These are phyloP conservation scores for Teratosphaeriaceae sp. DNA, from an alignment of 2,329 filamentous ascomycete species.

Conservation along the genomic window DNA sequence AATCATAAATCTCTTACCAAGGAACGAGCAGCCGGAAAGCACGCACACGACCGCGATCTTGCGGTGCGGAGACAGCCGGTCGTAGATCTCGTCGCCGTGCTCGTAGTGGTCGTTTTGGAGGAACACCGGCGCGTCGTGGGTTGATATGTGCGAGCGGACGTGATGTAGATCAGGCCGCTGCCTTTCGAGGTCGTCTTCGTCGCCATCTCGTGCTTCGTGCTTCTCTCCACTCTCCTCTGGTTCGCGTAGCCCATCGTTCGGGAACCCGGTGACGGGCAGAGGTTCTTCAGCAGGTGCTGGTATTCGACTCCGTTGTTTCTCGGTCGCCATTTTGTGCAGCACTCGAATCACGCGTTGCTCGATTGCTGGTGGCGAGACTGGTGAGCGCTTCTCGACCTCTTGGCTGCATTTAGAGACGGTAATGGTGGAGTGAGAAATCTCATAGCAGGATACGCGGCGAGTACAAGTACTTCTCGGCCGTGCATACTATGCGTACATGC, in stretches of 20 bases:
- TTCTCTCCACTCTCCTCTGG: slow-evolving; percentile 1
- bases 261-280: not conserved
- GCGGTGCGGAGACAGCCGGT: slow-evolving; percentile 52
- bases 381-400: too few relatives aligned
- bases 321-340: not conserved
- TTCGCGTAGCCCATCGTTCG: not conserved
- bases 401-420: too few relatives aligned
- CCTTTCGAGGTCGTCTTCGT: slow-evolving; percentile 5
- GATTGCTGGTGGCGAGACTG: too few relatives aligned
- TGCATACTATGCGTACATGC: too few relatives aligned
- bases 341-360: not conserved
- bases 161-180: slow-evolving; percentile 19
- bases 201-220: not conserved
- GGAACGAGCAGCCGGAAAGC: slow-evolving; percentile 60
- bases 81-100: slow-evolving; percentile 52
- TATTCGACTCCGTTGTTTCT: not conserved
- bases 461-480: too few relatives aligned
- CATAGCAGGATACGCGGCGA: too few relatives aligned
- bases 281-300: slow-evolving; percentile 2
- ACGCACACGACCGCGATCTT: slow-evolving; percentile 64
- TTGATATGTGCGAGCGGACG: slow-evolving; percentile 23
- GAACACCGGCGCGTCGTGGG: slow-evolving; percentile 21
- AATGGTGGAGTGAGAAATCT: too few relatives aligned
- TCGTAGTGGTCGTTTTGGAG: slow-evolving; percentile 32
- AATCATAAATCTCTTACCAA: too few relatives aligned